Base-by-base conservation (phyloP, 768 basidiomycete species). In the Pisolithus marmoratus region DNA sequence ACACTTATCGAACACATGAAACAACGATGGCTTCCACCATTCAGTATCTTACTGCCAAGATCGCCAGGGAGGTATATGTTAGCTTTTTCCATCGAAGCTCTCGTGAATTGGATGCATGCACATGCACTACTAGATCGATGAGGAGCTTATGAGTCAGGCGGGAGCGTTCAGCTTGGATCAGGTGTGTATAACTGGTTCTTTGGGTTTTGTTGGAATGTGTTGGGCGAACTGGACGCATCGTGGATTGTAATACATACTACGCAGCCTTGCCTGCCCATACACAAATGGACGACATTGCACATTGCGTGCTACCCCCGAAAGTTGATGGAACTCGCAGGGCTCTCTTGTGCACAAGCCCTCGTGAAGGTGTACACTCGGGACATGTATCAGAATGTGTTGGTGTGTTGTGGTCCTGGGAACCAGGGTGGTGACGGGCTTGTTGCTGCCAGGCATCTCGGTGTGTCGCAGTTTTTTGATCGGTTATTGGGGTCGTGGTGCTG, bases 361-460 rank as follows among this genome's bases (percentile, higher is more conserved):
- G 84, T 87, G 6, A 84, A 75, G n/a, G 82, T 84, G 0, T 98
- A 91, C 65, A 74, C 72, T 38, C 81, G 77, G 27, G 80, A 83
- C 3, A 78, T 74, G 42, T 83, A 90, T 65, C 78, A 77, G 36
- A 80, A 83, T 9, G 91, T 98, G 6, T 74, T 98, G n/a, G 90
- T 98, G 11, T 93, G 90, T 61, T 97, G 94, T 64, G 96, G 96
- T 17, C 94, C 96, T 7, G 96, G 96, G 38, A 98, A 98, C 62
- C 95, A 98, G 75, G 92, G 82, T 70, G 96, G 96, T 12, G 96
- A 99, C 70, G 96, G 96, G 4, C 74, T 99, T 0, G 95, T 97
- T 23, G 96, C 96, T 26, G 96, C 96, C 40, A 78, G 95, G 41
- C 96, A 99, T 71, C 79, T 99, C 8, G 83, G 91, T 90, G 58